Evolutionary conservation across 1,139 yeast species (phyloP).

Genomic region (Yamadazyma taylorii): DNA sequence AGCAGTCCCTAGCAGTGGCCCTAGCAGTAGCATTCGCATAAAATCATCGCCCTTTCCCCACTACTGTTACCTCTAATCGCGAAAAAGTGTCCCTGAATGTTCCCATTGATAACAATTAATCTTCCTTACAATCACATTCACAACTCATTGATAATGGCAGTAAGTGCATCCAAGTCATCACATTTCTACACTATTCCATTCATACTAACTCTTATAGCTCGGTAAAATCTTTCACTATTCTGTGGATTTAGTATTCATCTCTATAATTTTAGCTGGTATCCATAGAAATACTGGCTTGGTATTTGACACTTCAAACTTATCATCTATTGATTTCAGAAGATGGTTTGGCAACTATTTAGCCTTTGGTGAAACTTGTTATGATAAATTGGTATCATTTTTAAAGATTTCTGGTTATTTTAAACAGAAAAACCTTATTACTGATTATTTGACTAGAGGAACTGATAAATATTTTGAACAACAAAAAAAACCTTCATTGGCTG

Average conservation of each 20-base stretch:
- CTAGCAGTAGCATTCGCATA: no score
- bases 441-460: conserved; percentile 36
- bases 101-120: no score
- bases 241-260: conserved; percentile 57
- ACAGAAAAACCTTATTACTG: conserved; percentile 40
- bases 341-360: conserved; percentile 54
- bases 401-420: conserved; percentile 45
- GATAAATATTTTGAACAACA: conserved; percentile 33
- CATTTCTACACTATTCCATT: no score
- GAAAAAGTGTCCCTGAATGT: no score
- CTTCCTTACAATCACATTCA: no score
- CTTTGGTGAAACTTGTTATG: conserved; percentile 56
- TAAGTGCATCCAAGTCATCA: no score
- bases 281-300: conserved; percentile 63
- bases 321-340: conserved; percentile 53
- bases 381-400: conserved; percentile 39
- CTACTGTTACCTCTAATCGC: no score
- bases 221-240: conserved; percentile 58
- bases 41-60: no score
- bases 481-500: conserved; percentile 3
- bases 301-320: conserved; percentile 45
- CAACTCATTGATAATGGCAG: no score
- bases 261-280: conserved; percentile 65
- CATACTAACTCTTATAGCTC: conserved; percentile 27
- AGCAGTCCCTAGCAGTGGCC: no score